A percentile compares a stretch with the other conserved stretches of the same genome.
Evolutionary conservation across 495 filamentous ascomycete species (phyloP).

Genomic region (Niebla homalea): DNA sequence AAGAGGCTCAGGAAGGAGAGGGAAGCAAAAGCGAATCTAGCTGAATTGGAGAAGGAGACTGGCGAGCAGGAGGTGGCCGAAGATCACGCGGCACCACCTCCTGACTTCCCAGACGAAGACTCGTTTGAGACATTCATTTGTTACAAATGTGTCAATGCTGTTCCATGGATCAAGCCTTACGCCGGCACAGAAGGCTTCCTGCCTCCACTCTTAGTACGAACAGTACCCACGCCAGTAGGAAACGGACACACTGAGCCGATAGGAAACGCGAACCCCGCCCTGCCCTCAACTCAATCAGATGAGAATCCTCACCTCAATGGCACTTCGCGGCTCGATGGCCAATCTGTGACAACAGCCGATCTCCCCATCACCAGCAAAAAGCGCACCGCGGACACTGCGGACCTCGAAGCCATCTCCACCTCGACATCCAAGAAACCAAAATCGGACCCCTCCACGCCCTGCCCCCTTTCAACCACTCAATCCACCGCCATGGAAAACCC

Average conservation of each 20-base stretch:
- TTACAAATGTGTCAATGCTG: constrained; percentile 79
- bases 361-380: constrained; percentile 40
- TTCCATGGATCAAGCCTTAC: constrained; percentile 87
- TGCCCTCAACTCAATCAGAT: neutral
- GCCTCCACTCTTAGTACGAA: constrained; percentile 39
- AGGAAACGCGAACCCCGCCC: too few species aligned
- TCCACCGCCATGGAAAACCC: neutral
- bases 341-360: constrained; percentile 1
- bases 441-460: constrained; percentile 22
- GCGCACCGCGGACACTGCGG: constrained; percentile 57
- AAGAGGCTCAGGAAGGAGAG: constrained; percentile 31
- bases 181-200: constrained; percentile 76
- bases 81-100: constrained; percentile 29
- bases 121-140: constrained; percentile 83
- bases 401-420: constrained; percentile 26
- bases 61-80: constrained; percentile 36
- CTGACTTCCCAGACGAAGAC: constrained; percentile 78
- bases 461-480: neutral
- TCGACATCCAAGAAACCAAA: constrained; percentile 48
- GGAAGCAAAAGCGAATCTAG: constrained; percentile 18
- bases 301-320: neutral
- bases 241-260: neutral
- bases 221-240: constrained; percentile 4
- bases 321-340: neutral
- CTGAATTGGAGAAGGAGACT: constrained; percentile 29